Evolutionary conservation across 345 rosid genomes (phyloP), one percentile per base, ranked within the genome.

Genomic region (Anacardium occidentale): DNA sequence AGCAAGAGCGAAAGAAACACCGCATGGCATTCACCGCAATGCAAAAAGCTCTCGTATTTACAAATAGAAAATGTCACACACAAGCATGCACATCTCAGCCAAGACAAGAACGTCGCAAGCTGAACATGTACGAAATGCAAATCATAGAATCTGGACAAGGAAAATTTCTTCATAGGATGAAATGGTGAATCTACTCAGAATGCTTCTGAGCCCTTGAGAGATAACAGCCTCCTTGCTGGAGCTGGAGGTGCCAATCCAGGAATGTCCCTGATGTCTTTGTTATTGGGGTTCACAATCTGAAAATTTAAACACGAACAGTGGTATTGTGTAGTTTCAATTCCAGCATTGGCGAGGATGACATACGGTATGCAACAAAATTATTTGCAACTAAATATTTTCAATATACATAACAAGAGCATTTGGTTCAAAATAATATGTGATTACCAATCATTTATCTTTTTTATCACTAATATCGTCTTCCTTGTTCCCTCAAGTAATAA

Each of bases 221-320:
- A 91, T 68, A 95, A 79, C 61, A 92, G 87, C 85, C 92, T 89
- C 84, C 99, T 91, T 17, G 98, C 57, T 2, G 93, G 98, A 21
- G 93, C 97, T 34, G 98, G 99, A 26, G 99, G 99, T 65, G 99
- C 99, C 86, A 95, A 77, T 74, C 99, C 99, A 40, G 99, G 99
- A 81, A 95, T 89, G 86, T 95, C 98, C 82, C 90, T 88, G 75
- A 95, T 88, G 81, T 87, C 75, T 73, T 92, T 95, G 90, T 95
- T 95, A 82, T 76, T 83, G 25, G 99, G 99, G 73, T 92, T 71
- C 76, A 95, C 97, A 63, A 95, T 80, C 99, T 95, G 87, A 74
- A 72, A 53, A 75, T 56, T 82, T 48, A 77, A 70, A 69, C 32
- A 29, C 32, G 3, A 29, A 29, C 32, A 29, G 42, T 70, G 13